These are phyloP conservation scores for Rhizopogon roseolus DNA, from an alignment of 768 basidiomycete species.

Conservation along the genomic window DNA sequence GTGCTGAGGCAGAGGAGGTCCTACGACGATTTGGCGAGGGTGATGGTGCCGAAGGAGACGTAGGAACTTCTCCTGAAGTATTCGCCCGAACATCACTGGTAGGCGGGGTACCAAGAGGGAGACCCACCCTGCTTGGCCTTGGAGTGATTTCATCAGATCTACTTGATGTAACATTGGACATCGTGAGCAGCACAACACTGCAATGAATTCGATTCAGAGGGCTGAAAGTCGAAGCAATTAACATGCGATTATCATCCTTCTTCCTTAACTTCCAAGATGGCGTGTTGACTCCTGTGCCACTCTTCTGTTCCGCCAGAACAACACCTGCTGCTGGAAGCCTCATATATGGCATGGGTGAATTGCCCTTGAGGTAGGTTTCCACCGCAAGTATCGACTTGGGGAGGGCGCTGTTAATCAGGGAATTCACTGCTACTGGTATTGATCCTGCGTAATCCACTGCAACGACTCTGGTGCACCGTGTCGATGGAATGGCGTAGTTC, in stretches of 20 bases:
- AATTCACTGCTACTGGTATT: slow-evolving; percentile 80
- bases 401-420: slow-evolving; percentile 75
- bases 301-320: slow-evolving; percentile 48
- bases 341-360: slow-evolving; percentile 61
- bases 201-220: slow-evolving; percentile 48
- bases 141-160: slow-evolving; percentile 34
- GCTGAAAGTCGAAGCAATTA: slow-evolving; percentile 52
- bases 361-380: slow-evolving; percentile 67
- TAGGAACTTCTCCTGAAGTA: slow-evolving; percentile 8
- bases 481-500: slow-evolving; percentile 92
- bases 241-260: slow-evolving; percentile 52
- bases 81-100: slow-evolving; percentile 8
- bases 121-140: slow-evolving; percentile 34
- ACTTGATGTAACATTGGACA: slow-evolving; percentile 10
- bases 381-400: slow-evolving; percentile 69
- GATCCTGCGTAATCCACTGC: slow-evolving; percentile 86
- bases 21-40: slow-evolving; percentile 11
- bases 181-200: slow-evolving; percentile 43
- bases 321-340: slow-evolving; percentile 65
- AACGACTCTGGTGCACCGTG: slow-evolving; percentile 78
- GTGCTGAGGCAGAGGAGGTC: slow-evolving; percentile 20
- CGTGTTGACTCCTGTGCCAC: slow-evolving; percentile 18
- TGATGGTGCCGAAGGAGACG: slow-evolving; percentile 19
- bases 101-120: slow-evolving; percentile 11
- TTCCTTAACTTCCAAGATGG: slow-evolving; percentile 52